These are phyloP conservation scores for Nannizziopsis barbatae DNA, from an alignment of 2,329 filamentous ascomycete species.

Conservation along the genomic window DNA sequence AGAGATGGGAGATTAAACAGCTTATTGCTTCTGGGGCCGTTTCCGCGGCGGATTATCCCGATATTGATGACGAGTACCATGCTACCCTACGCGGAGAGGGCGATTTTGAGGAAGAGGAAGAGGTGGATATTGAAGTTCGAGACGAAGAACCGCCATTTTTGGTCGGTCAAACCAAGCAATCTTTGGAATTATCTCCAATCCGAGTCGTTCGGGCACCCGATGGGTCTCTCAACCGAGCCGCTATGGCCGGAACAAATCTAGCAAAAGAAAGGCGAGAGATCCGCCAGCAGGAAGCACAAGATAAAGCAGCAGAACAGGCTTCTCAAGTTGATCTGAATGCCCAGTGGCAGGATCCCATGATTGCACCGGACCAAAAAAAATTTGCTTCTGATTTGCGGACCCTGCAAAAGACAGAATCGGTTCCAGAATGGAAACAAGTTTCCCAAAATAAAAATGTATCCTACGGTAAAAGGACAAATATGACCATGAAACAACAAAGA, in stretches of 20 bases:
- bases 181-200: slow-evolving; percentile 86
- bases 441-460: slow-evolving; percentile 69
- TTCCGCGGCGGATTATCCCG: slow-evolving; percentile 86
- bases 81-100: slow-evolving; percentile 75
- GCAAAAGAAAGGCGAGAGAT: slow-evolving; percentile 85
- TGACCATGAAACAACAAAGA: slow-evolving; percentile 92
- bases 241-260: slow-evolving; percentile 80
- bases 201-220: slow-evolving; percentile 95
- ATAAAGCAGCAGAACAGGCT: slow-evolving; percentile 60
- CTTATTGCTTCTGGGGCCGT: slow-evolving; percentile 90
- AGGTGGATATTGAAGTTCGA: slow-evolving; percentile 90
- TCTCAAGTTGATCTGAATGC: slow-evolving; percentile 70
- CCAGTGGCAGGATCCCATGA: slow-evolving; percentile 97
- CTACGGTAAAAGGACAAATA: slow-evolving; percentile 71
- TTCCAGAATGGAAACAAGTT: slow-evolving; percentile 88
- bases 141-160: slow-evolving; percentile 96
- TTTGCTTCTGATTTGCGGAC: slow-evolving; percentile 76
- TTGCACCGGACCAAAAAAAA: slow-evolving; percentile 66
- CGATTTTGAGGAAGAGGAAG: slow-evolving; percentile 84
- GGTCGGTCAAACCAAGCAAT: slow-evolving; percentile 91
- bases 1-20: slow-evolving; percentile 95
- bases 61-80: slow-evolving; percentile 88
- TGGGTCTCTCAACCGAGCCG: slow-evolving; percentile 92
- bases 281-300: slow-evolving; percentile 76
- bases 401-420: slow-evolving; percentile 50